A percentile compares a stretch with the other conserved stretches of the same genome.
Evolutionary conservation across 495 filamentous ascomycete species (phyloP).

Genomic region (Xylaria venustula): DNA sequence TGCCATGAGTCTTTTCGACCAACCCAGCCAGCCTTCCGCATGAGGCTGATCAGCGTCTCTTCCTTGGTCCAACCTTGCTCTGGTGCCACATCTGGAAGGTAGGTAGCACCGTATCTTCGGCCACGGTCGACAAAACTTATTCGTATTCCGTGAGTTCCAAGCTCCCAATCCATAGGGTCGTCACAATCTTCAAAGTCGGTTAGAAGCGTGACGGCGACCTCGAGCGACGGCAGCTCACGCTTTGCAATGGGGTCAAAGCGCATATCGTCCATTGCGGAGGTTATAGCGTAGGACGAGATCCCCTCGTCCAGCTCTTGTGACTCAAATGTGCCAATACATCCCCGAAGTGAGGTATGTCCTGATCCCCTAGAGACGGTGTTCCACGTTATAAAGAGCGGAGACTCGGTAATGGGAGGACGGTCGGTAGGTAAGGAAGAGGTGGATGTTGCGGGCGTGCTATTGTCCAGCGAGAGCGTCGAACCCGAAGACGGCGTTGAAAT

Average conservation of each 20-base stretch:
- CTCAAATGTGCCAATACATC: constrained; percentile 97
- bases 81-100: constrained; percentile 84
- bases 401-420: constrained; percentile 31
- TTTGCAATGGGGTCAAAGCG: constrained; percentile 75
- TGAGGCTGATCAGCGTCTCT: constrained; percentile 82
- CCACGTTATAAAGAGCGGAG: constrained; percentile 94
- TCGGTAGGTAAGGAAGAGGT: constrained; percentile 20
- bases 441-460: constrained; percentile 28
- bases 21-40: constrained; percentile 91
- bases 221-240: constrained; percentile 65
- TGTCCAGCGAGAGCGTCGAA: constrained; percentile 31
- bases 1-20: constrained; percentile 68
- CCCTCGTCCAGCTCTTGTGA: constrained; percentile 69
- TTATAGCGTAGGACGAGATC: constrained; percentile 78
- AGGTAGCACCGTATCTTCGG: constrained; percentile 73
- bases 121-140: constrained; percentile 71
- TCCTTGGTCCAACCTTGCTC: constrained; percentile 98
- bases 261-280: constrained; percentile 83
- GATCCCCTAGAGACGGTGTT: constrained; percentile 64
- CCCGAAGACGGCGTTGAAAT: constrained; percentile 31
- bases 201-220: constrained; percentile 70
- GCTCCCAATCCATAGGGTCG: constrained; percentile 77
- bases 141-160: constrained; percentile 81
- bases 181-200: constrained; percentile 72
- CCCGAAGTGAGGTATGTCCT: constrained; percentile 67